Evolutionary conservation across 2,329 filamentous ascomycete species (phyloP).

Genomic region (Aphanoascus verrucosus): DNA sequence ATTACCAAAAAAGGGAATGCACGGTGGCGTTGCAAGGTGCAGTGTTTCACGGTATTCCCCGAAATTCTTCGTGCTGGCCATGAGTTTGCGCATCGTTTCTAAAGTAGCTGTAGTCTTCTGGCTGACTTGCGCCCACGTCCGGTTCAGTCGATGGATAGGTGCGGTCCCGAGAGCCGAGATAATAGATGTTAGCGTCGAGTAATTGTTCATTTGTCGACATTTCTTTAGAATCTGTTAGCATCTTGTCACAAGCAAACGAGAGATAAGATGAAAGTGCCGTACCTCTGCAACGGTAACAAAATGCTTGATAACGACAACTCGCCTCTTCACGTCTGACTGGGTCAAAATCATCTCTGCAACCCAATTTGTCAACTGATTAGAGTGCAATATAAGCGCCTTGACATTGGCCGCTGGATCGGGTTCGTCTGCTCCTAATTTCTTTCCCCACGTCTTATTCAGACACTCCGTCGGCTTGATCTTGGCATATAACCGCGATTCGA

Average conservation of each 20-base stretch:
- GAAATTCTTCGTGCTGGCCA: slow-evolving; percentile 98
- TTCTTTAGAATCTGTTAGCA: slow-evolving; percentile 52
- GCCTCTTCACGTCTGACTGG: slow-evolving; percentile 87
- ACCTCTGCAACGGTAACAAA: slow-evolving; percentile 95
- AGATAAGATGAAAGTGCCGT: slow-evolving; percentile 19
- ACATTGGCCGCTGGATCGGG: slow-evolving; percentile 74
- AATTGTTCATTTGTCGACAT: slow-evolving; percentile 90
- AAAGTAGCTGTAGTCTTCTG: slow-evolving; percentile 68
- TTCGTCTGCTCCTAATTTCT: slow-evolving; percentile 66
- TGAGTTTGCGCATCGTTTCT: slow-evolving; percentile 84
- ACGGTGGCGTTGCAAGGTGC: slow-evolving; percentile 87
- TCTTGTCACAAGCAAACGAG: not conserved
- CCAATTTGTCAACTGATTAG: slow-evolving; percentile 98
- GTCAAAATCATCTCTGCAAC: slow-evolving; percentile 97
- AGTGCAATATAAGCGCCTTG: slow-evolving; percentile 91
- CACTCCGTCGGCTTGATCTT: slow-evolving; percentile 96
- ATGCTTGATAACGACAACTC: slow-evolving; percentile 95
- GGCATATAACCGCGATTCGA: slow-evolving; percentile 85
- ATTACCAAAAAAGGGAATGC: slow-evolving; percentile 92
- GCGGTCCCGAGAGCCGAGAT: slow-evolving; percentile 92
- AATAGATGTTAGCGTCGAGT: slow-evolving; percentile 92
- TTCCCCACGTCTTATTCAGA: slow-evolving; percentile 98
- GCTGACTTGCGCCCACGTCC: slow-evolving; percentile 91
- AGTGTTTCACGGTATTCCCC: slow-evolving; percentile 89
- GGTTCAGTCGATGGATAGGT: slow-evolving; percentile 82